These are phyloP conservation scores for Tulasnella sp. DNA, from an alignment of 768 basidiomycete species.

Conservation along the genomic window DNA sequence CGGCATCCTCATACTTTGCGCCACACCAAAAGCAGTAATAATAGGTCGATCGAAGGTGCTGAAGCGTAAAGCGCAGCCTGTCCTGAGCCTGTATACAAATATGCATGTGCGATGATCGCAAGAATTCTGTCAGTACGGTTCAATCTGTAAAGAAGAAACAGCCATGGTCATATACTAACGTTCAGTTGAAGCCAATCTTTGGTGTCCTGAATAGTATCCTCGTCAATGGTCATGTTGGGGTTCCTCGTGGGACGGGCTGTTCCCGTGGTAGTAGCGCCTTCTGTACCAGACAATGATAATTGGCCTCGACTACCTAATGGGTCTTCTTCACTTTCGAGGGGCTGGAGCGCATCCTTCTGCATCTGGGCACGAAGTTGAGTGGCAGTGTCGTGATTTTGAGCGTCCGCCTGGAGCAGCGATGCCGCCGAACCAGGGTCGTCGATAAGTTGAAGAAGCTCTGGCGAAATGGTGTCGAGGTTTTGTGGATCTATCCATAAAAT, in stretches of 20 bases:
- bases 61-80: slow-evolving; percentile 53
- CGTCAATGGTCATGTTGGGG: slow-evolving; percentile 29
- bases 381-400: slow-evolving; percentile 26
- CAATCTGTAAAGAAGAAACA: too few species aligned
- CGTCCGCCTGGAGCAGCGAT: slow-evolving; percentile 13
- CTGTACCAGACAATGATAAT: background rate
- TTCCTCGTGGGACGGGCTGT: background rate
- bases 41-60: slow-evolving; percentile 63
- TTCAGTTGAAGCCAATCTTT: slow-evolving; percentile 55
- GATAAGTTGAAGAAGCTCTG: slow-evolving; percentile 51
- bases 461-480: slow-evolving; percentile 54
- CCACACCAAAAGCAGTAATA: slow-evolving; percentile 88
- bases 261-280: background rate
- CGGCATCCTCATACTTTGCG: slow-evolving; percentile 50
- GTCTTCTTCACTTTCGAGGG: slow-evolving; percentile 36
- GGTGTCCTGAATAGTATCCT: slow-evolving; percentile 56
- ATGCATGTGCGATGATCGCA: too few species aligned
- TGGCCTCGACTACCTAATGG: slow-evolving; percentile 5
- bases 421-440: slow-evolving; percentile 22
- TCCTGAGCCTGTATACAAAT: slow-evolving; percentile 46
- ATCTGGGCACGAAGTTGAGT: slow-evolving; percentile 60
- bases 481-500: slow-evolving; percentile 67
- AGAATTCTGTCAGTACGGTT: too few species aligned
- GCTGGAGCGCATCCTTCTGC: slow-evolving; percentile 58
- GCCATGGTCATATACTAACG: slow-evolving; percentile 33